A percentile compares a stretch with the other conserved stretches of the same genome.
Evolutionary conservation across 208 protist species (phyloP).

Genomic region (Leishmania aethiopica): DNA sequence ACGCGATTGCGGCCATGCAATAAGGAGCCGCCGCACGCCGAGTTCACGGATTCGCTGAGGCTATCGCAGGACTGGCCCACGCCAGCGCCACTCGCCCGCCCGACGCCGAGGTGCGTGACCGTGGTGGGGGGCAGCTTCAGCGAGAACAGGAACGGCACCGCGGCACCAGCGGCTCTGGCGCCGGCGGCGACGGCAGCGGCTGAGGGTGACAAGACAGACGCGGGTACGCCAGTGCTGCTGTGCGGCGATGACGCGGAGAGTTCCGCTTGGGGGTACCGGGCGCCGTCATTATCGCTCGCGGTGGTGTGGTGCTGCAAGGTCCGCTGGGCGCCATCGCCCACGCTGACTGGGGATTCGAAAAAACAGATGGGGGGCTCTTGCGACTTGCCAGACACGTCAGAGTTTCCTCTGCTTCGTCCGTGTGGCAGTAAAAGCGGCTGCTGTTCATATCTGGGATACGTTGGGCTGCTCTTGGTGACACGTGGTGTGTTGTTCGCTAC

Average conservation of each 20-base stretch:
- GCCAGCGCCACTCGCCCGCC: not conserved
- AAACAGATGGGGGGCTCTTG: not conserved
- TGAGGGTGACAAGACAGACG: not conserved
- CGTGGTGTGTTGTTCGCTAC: not conserved
- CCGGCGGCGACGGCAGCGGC: not conserved
- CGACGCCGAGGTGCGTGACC: constrained; percentile 6
- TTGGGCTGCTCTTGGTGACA: not conserved
- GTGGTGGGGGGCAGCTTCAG: constrained; percentile 21
- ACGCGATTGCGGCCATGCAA: constrained; percentile 1
- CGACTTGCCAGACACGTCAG: not conserved
- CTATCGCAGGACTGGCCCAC: constrained; percentile 4
- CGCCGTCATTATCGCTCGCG: not conserved
- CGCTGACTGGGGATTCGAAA: not conserved
- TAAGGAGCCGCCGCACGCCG: not conserved
- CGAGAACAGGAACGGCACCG: constrained; percentile 16
- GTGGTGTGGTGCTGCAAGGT: not conserved
- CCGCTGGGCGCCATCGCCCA: not conserved
- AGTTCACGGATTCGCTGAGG: constrained; percentile 2
- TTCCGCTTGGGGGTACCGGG: not conserved
- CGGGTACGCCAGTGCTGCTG: constrained; percentile 4
- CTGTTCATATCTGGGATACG: not conserved
- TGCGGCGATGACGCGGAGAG: not conserved
- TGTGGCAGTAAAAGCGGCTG: not conserved
- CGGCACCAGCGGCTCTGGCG: constrained; percentile 4
- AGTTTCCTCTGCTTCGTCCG: not conserved